Percentiles rank a stretch among this genome's conserved stretches.
Conservation (phyloP, 768 basidiomycete species). For the Psilocybe subaeruginosa region DNA sequence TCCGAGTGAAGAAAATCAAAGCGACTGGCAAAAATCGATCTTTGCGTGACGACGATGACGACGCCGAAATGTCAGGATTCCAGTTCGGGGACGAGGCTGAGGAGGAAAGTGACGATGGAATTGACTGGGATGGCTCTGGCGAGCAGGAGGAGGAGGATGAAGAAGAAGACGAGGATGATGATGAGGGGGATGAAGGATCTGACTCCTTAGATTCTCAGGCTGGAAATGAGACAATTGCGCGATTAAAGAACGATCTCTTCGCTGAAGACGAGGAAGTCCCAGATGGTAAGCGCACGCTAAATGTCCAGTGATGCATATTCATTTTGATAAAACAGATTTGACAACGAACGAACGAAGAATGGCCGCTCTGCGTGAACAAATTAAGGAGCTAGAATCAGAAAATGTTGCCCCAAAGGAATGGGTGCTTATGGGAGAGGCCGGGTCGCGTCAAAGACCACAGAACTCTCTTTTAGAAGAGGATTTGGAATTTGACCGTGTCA, state of each 20-base stretch:
- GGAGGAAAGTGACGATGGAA: constrained; percentile 22
- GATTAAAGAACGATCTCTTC: constrained; percentile 79
- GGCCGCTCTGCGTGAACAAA: constrained; percentile 74
- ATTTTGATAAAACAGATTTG: constrained; percentile 44
- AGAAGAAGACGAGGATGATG: constrained; percentile 49
- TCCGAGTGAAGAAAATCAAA: constrained; percentile 81
- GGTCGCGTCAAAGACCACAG: constrained; percentile 79
- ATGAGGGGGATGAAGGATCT: constrained; percentile 44
- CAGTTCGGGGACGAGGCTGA: constrained; percentile 26
- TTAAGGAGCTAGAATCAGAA: constrained; percentile 78
- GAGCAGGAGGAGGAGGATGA: constrained; percentile 22
- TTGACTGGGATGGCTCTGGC: constrained; percentile 18
- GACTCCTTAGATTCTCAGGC: constrained; percentile 21
- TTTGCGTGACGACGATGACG: constrained; percentile 44
- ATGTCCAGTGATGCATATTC: constrained; percentile 11
- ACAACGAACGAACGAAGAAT: constrained; percentile 84
- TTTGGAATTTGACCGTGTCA: constrained; percentile 90
- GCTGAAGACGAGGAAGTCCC: constrained; percentile 67
- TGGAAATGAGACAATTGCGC: constrained; percentile 56
- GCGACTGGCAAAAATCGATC: constrained; percentile 69
- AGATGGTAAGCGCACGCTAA: constrained; percentile 26
- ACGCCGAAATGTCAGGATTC: constrained; percentile 21
- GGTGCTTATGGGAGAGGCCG: constrained; percentile 91
- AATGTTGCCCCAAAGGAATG: constrained; percentile 91
- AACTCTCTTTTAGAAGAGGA: constrained; percentile 94